Evolutionary conservation across 148 eudicot species (phyloP).

Genomic region (Bassia scoparia): DNA sequence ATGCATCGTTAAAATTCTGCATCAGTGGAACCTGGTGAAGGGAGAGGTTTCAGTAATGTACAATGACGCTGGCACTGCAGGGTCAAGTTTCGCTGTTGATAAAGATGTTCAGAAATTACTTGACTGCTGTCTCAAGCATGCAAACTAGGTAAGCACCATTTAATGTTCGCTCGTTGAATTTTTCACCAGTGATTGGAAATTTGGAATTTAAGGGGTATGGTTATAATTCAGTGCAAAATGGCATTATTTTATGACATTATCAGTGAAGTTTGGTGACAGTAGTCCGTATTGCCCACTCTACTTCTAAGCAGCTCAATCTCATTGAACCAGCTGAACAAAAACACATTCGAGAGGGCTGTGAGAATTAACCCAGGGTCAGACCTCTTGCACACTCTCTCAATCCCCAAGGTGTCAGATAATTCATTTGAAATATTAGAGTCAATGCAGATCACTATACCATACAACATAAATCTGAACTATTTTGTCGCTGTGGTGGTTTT

Average conservation of each 20-base stretch:
- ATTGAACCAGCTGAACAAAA: not conserved
- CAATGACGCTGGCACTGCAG: slow-evolving; percentile 17
- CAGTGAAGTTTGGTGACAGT: not conserved
- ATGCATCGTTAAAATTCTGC: slow-evolving; percentile 45
- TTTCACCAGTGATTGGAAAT: not conserved
- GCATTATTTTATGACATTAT: not conserved
- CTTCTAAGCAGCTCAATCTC: not conserved
- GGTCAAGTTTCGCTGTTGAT: slow-evolving; percentile 34
- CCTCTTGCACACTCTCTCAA: not conserved
- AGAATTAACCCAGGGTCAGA: not conserved
- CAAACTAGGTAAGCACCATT: slow-evolving; percentile 31
- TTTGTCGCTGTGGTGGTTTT: not conserved
- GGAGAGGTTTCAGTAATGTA: slow-evolving; percentile 17
- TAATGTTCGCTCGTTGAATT: not conserved
- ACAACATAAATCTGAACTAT: not conserved
- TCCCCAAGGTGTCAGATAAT: not conserved
- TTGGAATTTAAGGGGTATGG: not conserved
- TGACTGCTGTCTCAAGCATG: slow-evolving; percentile 47
- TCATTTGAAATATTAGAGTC: not conserved
- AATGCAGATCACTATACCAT: not conserved
- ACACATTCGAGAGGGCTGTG: not conserved
- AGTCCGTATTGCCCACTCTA: not conserved
- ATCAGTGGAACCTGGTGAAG: slow-evolving; percentile 51
- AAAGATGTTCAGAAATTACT: slow-evolving; percentile 53
- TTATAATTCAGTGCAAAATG: not conserved